Evolutionary conservation across 306 rosid genomes (phyloP), one percentile per base, ranked within the genome.

Genomic region (Fragaria iinumae): DNA sequence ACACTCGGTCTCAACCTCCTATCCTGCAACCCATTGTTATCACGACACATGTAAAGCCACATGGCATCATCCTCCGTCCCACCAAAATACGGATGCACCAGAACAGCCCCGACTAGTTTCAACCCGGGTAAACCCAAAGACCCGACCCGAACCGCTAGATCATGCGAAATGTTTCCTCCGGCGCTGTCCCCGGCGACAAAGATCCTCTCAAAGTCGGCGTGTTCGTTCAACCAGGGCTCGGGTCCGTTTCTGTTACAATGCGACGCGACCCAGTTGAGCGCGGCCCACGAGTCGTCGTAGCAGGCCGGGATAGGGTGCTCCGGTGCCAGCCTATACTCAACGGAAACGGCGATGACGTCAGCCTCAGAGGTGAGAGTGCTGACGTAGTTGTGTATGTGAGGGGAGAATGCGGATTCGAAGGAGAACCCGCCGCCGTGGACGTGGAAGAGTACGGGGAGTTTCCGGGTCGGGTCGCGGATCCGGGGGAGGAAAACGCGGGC

Each of bases 41-140:
- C 82, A 0, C 83, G 71, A 73, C 81, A 87, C 86, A 89, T 80
- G 74, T 83, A 85, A 78, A 84, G 27, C 93, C 84, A 87, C 89
- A 83, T 83, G 6, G 76, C 16, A 43, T 84, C 85, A 43, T 83
- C 83, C 1, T 25, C 67, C 1, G 66, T 73, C 0, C 85, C 89
- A 2, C 80, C 87, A n/a, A 87, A 87, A 62, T 53, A 85, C 0
- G 90, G 91, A 74, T 89, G 88, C 23, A 83, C 75, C 75, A 89
- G 16, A 21, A 71, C 44, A 70, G 72, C 74, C 16, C 86, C 89
- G 5, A 69, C 67, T 0, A 87, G 7, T 21, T 59, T 81, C 13
- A 48, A 62, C 0, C 88, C 83, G 6, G 77, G 66, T 39, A 83
- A 21, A 9, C 84, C 82, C 5, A 11, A 2, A 1, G 64, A 70